phyloP scores from a whole-genome alignment of 495 filamentous ascomycete species.

The Aspergillus nanangensis region DNA sequence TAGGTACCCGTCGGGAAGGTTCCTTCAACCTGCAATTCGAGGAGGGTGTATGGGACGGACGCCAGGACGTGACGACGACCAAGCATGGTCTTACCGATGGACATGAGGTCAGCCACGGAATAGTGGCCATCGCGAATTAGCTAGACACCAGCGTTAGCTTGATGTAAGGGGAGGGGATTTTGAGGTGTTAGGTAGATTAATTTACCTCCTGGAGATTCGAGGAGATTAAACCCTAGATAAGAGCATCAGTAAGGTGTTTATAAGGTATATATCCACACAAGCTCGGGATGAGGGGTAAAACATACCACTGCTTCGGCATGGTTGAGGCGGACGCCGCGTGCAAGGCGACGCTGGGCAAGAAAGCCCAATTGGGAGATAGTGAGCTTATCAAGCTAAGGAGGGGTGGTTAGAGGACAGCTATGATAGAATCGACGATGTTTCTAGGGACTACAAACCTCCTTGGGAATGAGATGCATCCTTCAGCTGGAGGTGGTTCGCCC shows the following conservation, averaged over 20 bases:
- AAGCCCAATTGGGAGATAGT: slow-evolving; percentile 84
- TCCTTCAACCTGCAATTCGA: slow-evolving; percentile 88
- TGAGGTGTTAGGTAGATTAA: no score
- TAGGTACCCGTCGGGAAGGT: slow-evolving; percentile 91
- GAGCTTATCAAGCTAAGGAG: slow-evolving; percentile 85
- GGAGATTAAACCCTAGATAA: slow-evolving; percentile 74
- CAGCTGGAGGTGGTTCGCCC: neutral
- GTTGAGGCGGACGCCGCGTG: slow-evolving; percentile 84
- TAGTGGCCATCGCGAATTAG: slow-evolving; percentile 96
- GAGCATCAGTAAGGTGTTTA: slow-evolving; percentile 1
- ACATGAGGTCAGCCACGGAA: slow-evolving; percentile 89
- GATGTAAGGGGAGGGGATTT: no score
- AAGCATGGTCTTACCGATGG: slow-evolving; percentile 84
- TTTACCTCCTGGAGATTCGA: slow-evolving; percentile 82
- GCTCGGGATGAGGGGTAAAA: slow-evolving; percentile 7
- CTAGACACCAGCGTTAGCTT: slow-evolving; percentile 24
- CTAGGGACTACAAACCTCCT: slow-evolving; percentile 59
- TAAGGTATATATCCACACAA: neutral
- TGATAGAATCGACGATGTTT: neutral
- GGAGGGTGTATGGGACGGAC: slow-evolving; percentile 68
- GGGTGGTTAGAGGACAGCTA: neutral
- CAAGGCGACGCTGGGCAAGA: slow-evolving; percentile 84
- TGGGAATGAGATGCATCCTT: slow-evolving; percentile 78
- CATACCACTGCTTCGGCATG: slow-evolving; percentile 85
- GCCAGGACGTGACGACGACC: slow-evolving; percentile 92